Percentiles rank a stretch among this genome's conserved stretches.
These are phyloP conservation scores for Erysimum cheiri DNA, from an alignment of 441 rosid species.

Conservation along the genomic window DNA sequence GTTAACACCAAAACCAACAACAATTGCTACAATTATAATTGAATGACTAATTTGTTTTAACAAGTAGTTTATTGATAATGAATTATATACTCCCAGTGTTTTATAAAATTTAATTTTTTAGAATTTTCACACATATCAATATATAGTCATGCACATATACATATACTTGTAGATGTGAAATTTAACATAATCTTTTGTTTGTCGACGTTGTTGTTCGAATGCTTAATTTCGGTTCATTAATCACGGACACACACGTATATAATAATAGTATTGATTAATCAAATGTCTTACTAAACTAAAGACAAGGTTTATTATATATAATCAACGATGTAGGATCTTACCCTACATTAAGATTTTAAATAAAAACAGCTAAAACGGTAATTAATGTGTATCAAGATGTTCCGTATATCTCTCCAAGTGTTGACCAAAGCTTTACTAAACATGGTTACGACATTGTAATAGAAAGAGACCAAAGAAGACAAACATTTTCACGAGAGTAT, in stretches of 20 bases:
- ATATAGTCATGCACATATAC: background rate
- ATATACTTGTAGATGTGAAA: background rate
- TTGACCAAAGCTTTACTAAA: background rate
- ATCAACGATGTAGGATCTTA: conserved; percentile 6
- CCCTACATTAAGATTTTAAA: conserved; percentile 21
- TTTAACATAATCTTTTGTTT: background rate
- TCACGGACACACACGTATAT: background rate
- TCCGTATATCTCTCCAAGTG: conserved; percentile 28
- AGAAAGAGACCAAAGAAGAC: conserved; percentile 27
- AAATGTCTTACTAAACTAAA: conserved; percentile 10
- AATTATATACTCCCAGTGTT: background rate
- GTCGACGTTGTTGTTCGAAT: conserved; percentile 6
- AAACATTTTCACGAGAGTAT: conserved; percentile 35
- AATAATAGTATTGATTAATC: background rate
- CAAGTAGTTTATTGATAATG: background rate
- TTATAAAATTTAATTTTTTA: background rate
- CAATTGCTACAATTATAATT: too few relatives aligned
- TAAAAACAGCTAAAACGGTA: background rate
- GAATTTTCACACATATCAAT: background rate
- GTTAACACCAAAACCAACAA: too few relatives aligned
- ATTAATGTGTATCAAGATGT: conserved; percentile 11
- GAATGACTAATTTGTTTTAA: too few relatives aligned
- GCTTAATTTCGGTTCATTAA: background rate
- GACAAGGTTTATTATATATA: background rate
- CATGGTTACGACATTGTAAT: conserved; percentile 27